These are phyloP conservation scores for Gossypium raimondii DNA, from an alignment of 345 rosid species.

Conservation along the genomic window DNA sequence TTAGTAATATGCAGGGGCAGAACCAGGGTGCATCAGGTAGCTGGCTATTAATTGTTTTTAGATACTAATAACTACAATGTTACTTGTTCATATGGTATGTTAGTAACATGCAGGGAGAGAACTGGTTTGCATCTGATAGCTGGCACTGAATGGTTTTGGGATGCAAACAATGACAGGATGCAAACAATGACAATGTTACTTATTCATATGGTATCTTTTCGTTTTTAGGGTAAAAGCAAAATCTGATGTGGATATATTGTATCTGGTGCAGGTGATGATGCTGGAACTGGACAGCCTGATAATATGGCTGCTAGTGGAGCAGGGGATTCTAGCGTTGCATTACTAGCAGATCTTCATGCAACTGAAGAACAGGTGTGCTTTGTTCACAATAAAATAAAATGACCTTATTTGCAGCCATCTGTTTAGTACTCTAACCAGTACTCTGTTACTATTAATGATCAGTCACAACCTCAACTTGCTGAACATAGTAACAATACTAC, in stretches of 20 bases:
- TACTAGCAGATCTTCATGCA: constrained; percentile 21
- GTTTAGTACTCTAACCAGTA: constrained; percentile 10
- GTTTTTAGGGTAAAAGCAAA: constrained; percentile 30
- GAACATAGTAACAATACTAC: constrained; percentile 20
- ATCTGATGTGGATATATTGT: constrained; percentile 19
- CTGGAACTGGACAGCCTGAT: constrained; percentile 30
- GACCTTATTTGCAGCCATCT: background rate
- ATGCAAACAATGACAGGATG: constrained; percentile 2
- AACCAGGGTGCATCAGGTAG: constrained; percentile 50
- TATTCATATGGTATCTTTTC: constrained; percentile 13
- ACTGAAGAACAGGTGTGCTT: constrained; percentile 38
- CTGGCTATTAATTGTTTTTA: constrained; percentile 9
- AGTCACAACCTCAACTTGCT: constrained; percentile 31
- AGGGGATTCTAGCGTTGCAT: constrained; percentile 29
- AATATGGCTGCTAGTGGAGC: constrained; percentile 25
- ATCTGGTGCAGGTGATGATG: constrained; percentile 26
- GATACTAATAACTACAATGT: constrained; percentile 3
- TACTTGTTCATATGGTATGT: constrained; percentile 21
- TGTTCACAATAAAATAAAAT: constrained; percentile 3
- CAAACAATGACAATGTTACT: background rate
- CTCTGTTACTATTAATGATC: constrained; percentile 17
- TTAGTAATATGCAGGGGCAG: constrained; percentile 43
- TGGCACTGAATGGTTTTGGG: constrained; percentile 12
- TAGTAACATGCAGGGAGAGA: constrained; percentile 44
- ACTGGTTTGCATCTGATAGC: constrained; percentile 45